phyloP scores from a whole-genome alignment of 306 rosid species.

The Cucurbita argyrosperma region DNA sequence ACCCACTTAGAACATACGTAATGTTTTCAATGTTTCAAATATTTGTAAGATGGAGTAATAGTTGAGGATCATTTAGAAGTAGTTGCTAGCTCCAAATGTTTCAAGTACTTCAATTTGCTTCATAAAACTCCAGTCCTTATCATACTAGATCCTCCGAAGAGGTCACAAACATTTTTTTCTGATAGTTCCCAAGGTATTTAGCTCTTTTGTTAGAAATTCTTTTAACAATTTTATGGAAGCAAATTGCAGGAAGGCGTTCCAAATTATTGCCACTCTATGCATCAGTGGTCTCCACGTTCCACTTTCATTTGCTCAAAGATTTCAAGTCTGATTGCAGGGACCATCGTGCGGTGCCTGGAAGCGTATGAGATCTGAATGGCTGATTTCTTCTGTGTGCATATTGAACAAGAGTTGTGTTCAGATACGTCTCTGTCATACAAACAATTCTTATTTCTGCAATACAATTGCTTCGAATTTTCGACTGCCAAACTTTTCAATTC shows the following conservation, averaged over 20 bases:
- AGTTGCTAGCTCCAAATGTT: neutral
- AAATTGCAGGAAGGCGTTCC: constrained; percentile 12
- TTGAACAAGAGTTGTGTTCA: constrained; percentile 1
- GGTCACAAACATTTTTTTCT: constrained; percentile 5
- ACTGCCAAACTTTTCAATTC: neutral
- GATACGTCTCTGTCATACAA: constrained; percentile 8
- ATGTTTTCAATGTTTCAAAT: neutral
- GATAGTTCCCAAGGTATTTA: neutral
- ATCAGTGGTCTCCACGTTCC: constrained; percentile 10
- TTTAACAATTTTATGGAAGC: constrained; percentile 2
- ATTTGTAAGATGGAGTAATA: neutral
- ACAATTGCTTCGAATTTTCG: neutral
- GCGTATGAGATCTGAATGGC: neutral
- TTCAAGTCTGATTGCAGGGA: constrained; percentile 6
- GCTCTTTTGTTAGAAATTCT: neutral
- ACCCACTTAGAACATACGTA: neutral
- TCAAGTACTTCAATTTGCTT: neutral
- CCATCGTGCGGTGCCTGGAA: neutral
- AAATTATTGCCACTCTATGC: constrained; percentile 3
- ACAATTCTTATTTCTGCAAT: neutral
- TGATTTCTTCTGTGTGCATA: neutral
- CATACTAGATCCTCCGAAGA: neutral
- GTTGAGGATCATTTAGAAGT: neutral
- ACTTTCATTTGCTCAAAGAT: neutral
- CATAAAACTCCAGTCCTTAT: neutral